Conservation (phyloP, 75 land plant species). For the Picea sitchensis region DNA sequence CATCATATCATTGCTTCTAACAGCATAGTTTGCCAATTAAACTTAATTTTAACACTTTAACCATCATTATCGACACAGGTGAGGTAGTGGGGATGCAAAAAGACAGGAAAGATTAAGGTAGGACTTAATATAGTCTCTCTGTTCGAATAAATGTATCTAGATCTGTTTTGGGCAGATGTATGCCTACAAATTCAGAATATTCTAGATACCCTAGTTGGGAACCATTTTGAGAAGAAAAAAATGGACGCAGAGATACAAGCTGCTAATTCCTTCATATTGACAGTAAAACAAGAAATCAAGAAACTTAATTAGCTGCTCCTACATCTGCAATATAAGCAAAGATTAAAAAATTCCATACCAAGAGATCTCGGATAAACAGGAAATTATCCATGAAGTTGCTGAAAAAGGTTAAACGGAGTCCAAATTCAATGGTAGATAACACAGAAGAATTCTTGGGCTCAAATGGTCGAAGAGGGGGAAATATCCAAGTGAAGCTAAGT, state of each 20-base stretch:
- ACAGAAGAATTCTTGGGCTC: too few relatives aligned
- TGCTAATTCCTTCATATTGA: background rate
- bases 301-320: background rate
- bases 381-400: too few relatives aligned
- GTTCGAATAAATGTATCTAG: too few relatives aligned
- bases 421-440: too few relatives aligned
- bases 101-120: background rate
- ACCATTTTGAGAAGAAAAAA: background rate
- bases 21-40: background rate
- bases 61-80: background rate
- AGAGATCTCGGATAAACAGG: too few relatives aligned
- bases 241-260: background rate
- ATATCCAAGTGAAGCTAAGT: too few relatives aligned
- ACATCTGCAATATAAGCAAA: too few relatives aligned
- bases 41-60: background rate
- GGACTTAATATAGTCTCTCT: too few relatives aligned
- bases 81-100: background rate
- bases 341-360: too few relatives aligned
- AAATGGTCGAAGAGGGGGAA: too few relatives aligned
- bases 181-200: background rate
- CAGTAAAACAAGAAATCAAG: background rate
- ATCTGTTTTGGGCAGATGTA: background rate
- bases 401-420: too few relatives aligned
- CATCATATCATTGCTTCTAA: background rate
- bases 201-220: background rate